Conservation (phyloP, 2,329 filamentous ascomycete species). For the Fusarium sp. region DNA sequence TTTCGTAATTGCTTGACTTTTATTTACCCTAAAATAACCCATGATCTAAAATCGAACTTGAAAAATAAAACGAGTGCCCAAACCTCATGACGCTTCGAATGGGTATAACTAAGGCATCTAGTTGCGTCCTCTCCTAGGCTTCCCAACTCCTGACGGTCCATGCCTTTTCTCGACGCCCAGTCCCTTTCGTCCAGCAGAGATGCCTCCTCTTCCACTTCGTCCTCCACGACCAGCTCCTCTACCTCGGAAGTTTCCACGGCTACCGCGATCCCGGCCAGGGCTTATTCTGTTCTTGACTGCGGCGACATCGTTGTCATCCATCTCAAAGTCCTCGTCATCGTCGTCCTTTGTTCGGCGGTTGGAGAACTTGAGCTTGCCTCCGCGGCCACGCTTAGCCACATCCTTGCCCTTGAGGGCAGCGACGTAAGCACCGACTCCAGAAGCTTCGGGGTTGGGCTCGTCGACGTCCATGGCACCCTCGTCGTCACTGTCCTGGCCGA, state of each 20-base stretch:
- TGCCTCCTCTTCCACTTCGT: conserved; percentile 62
- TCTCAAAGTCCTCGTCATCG: conserved; percentile 65
- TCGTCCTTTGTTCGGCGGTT: conserved; percentile 68
- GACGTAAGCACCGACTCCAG: conserved; percentile 77
- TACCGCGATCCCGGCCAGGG: conserved; percentile 56
- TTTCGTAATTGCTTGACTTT: conserved; percentile 32
- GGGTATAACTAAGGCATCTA: conserved; percentile 50
- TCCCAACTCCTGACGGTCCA: conserved; percentile 60
- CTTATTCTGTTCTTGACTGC: conserved; percentile 65
- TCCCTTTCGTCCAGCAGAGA: conserved; percentile 61
- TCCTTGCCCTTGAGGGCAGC: conserved; percentile 77
- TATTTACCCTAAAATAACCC: conserved; percentile 35
- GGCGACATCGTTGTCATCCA: conserved; percentile 66
- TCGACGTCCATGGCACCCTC: conserved; percentile 75
- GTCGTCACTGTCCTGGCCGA: conserved; percentile 70
- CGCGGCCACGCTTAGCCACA: conserved; percentile 72
- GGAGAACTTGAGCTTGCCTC: conserved; percentile 78
- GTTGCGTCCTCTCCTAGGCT: conserved; percentile 55
- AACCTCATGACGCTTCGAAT: conserved; percentile 46
- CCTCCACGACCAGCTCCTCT: conserved; percentile 52
- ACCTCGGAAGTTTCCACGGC: conserved; percentile 51
- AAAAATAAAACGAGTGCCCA: conserved; percentile 42
- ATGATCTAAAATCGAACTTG: conserved; percentile 39
- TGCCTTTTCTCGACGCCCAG: conserved; percentile 65
- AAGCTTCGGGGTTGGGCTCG: conserved; percentile 67